Conservation (phyloP, 1,139 yeast genomes). For the Diutina siamensis region DNA sequence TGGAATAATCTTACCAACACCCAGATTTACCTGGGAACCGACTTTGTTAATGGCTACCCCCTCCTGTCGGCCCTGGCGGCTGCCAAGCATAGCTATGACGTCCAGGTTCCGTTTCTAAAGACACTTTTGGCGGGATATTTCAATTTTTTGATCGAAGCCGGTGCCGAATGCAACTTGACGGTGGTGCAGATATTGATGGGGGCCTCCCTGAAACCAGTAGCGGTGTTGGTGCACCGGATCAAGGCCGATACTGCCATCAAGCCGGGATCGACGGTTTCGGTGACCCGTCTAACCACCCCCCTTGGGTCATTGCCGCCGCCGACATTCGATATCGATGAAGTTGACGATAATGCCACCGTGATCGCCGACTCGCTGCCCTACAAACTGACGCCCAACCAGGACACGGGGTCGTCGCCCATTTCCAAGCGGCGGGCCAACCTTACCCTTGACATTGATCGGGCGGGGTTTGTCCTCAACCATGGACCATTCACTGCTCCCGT, state of each 20-base stretch:
- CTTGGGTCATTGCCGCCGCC: not conserved
- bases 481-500: conserved; percentile 5
- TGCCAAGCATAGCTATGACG: not conserved
- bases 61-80: not conserved
- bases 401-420: not conserved
- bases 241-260: not conserved
- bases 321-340: not conserved
- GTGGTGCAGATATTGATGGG: not conserved
- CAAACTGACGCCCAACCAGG: not conserved
- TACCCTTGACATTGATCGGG: conserved; percentile 4
- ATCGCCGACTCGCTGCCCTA: conserved; percentile 5
- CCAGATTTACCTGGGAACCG: not conserved
- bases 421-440: not conserved
- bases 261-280: not conserved
- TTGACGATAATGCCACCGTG: conserved; percentile 1
- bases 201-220: not conserved
- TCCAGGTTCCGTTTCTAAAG: conserved; percentile 4
- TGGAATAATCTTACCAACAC: not conserved
- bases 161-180: conserved; percentile 4
- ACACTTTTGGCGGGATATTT: not conserved
- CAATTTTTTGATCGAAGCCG: conserved; percentile 2
- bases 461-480: not conserved
- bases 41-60: conserved; percentile 2
- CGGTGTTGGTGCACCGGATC: not conserved
- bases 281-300: not conserved